Evolutionary conservation across 345 rosid genomes (phyloP).

Genomic region (Rhodamnia argentea): DNA sequence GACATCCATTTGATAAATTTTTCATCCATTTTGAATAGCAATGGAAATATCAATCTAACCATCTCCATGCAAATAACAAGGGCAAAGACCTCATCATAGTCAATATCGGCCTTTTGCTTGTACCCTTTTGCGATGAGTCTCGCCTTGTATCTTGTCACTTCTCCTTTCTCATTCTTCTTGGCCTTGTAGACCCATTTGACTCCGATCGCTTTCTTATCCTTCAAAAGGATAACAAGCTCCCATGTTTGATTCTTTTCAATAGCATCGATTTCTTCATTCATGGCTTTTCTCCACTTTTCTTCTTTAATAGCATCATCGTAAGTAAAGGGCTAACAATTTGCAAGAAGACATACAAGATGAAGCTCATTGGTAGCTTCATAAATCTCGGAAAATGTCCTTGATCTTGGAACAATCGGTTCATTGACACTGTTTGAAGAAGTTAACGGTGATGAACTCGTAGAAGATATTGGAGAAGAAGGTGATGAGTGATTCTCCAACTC

Average conservation of each 20-base stretch:
- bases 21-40: background rate
- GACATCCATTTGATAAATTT: background rate
- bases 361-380: background rate
- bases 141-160: background rate
- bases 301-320: background rate
- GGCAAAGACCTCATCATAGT: background rate
- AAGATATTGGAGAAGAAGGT: too few relatives aligned
- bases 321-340: background rate
- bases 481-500: too few relatives aligned
- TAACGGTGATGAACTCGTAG: too few relatives aligned
- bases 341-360: background rate
- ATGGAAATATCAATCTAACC: background rate
- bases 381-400: background rate
- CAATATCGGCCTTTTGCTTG: background rate
- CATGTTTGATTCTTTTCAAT: background rate
- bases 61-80: background rate
- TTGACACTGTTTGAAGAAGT: too few relatives aligned
- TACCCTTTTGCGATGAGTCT: background rate
- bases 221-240: background rate
- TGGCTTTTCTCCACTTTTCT: background rate
- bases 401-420: background rate
- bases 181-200: background rate
- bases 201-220: background rate
- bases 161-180: background rate
- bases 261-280: background rate